Evolutionary conservation across 2,329 filamentous ascomycete species (phyloP).

Genomic region (Alternaria angustiovoidea): DNA sequence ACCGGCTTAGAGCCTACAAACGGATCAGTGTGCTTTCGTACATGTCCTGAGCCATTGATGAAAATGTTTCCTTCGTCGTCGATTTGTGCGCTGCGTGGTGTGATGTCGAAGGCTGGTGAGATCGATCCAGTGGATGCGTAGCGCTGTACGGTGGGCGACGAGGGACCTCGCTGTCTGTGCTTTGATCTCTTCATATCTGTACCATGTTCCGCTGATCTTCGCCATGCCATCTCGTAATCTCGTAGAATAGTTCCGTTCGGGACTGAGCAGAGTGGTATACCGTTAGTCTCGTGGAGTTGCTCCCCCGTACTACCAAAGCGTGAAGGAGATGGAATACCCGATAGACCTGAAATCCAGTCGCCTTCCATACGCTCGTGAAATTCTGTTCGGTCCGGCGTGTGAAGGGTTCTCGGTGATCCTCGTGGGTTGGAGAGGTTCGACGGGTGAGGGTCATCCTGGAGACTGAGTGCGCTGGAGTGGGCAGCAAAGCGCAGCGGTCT

Average conservation of each 20-base stretch:
- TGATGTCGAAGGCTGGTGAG: slow-evolving; percentile 3
- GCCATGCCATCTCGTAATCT: neutral
- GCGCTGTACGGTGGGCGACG: neutral
- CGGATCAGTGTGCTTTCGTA: slow-evolving; percentile 15
- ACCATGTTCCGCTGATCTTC: neutral
- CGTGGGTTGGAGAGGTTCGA: neutral
- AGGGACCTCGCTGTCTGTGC: neutral
- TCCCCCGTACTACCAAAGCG: neutral
- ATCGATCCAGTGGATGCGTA: neutral
- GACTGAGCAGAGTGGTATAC: neutral
- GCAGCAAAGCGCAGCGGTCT: too few species aligned
- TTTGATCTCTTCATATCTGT: neutral
- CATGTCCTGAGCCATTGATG: slow-evolving; percentile 1
- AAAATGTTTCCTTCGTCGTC: neutral
- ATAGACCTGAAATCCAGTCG: neutral
- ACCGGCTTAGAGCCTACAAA: neutral
- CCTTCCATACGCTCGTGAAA: neutral
- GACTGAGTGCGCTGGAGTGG: neutral
- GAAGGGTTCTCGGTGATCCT: neutral
- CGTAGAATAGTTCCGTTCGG: neutral
- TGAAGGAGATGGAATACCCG: slow-evolving; percentile 1
- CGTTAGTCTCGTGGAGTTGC: neutral
- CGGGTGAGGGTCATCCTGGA: too few species aligned
- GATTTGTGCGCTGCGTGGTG: neutral
- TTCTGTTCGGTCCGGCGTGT: neutral